Conservation (phyloP, 2,329 filamentous ascomycete species). For the Westerdykella ornata region DNA sequence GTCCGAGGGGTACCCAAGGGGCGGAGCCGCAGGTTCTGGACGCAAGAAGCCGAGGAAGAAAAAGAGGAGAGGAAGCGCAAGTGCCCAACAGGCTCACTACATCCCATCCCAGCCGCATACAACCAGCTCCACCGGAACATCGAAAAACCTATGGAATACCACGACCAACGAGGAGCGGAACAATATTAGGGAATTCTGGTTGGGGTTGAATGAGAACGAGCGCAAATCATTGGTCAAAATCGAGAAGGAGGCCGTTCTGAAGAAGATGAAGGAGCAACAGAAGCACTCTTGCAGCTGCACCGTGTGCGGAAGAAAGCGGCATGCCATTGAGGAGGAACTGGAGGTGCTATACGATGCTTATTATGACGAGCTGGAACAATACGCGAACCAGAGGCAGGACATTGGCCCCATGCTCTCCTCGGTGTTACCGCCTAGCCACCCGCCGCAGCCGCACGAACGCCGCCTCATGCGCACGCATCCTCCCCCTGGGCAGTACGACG, state of each 20-base stretch:
- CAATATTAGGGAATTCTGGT: conserved; percentile 97
- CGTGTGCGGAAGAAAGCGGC: conserved; percentile 91
- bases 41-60: conserved; percentile 59
- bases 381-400: conserved; percentile 77
- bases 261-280: conserved; percentile 99
- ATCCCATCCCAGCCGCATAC: conserved; percentile 40
- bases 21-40: conserved; percentile 15
- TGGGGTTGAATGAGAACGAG: conserved; percentile 87
- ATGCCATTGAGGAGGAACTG: conserved; percentile 94
- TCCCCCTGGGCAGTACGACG: conserved; percentile 61
- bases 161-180: conserved; percentile 90
- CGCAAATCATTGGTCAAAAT: conserved; percentile 94
- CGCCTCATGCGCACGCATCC: conserved; percentile 57
- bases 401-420: conserved; percentile 63
- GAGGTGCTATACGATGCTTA: conserved; percentile 98
- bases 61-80: conserved; percentile 53
- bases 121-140: conserved; percentile 45
- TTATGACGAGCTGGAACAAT: conserved; percentile 95
- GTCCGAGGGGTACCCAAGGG: conserved; percentile 19
- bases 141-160: conserved; percentile 95
- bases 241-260: conserved; percentile 94
- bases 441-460: conserved; percentile 51
- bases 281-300: conserved; percentile 98
- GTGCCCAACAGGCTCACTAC: conserved; percentile 24
- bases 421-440: conserved; percentile 51